Base-by-base conservation (phyloP, 345 rosid genomes). In the Linum usitatissimum region DNA sequence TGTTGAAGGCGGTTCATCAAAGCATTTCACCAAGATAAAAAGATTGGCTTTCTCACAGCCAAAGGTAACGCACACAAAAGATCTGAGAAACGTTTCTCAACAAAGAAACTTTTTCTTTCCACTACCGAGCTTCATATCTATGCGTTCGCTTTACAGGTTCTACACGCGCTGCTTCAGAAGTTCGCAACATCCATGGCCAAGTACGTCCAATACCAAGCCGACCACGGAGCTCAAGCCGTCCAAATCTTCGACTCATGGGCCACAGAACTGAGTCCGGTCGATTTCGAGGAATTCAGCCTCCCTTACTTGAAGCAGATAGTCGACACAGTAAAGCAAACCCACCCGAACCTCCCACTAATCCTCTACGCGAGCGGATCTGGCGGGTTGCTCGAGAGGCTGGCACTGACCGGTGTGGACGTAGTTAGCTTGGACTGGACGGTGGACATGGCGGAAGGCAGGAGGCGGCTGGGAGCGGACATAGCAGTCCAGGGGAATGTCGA, bases 171-270 rank as follows among this genome's bases (percentile, higher is more conserved):
- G 69, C 99, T 93, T 53, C 66, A 82, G 68, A 93, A 86, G 77
- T 87, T 93, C 53, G 77, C 99, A 0, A 77, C 86, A 55, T 90
- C 99, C 53, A 93, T 93, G 99, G 85, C 85, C 19, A 87, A 76
- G 12, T 90, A 93, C 76, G 66, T 93, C 53, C 80, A 85, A 49
- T 93, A 84, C 72, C 96, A 90, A 80, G 92, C 96, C 0, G 84
- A 83, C 71, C 80, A 63, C 15, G 97, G 97, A 64, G 97, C 97
- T 66, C 99, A 93, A 79, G 92, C 92, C n/a, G 99, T 93, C 49
- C 97, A 93, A 59, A 87, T 93, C 57, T 93, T 90, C 51, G 99
- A 90, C 64, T 93, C 99, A 30, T 90, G 99, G 99, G 97, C 97
- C 48, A 90, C 97, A 0, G 97, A 90, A 75, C 95, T 93, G 42